Evolutionary conservation across 2,329 filamentous ascomycete species (phyloP).

Genomic region (Spiromastix sp.): DNA sequence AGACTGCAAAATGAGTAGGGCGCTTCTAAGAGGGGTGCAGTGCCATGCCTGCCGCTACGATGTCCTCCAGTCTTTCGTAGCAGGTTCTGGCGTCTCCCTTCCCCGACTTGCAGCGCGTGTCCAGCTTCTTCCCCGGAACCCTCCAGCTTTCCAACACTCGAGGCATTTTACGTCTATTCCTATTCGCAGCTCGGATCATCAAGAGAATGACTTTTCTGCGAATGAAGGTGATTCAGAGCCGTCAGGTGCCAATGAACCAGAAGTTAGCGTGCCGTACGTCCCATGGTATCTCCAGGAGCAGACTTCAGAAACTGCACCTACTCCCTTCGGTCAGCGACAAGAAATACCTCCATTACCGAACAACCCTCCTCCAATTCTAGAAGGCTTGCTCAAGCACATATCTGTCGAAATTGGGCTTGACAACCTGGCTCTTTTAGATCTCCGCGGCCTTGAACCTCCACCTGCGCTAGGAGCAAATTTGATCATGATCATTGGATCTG

Average conservation of each 20-base stretch:
- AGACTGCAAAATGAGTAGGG: slow-evolving; percentile 25
- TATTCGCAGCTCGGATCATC: background rate
- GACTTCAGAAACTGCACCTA: slow-evolving; percentile 27
- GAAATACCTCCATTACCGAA: slow-evolving; percentile 54
- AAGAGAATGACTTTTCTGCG: background rate
- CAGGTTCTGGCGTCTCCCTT: slow-evolving; percentile 16
- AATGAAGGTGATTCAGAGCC: background rate
- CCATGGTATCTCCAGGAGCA: slow-evolving; percentile 86
- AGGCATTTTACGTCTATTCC: background rate
- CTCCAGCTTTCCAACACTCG: background rate
- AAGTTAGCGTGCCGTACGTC: slow-evolving; percentile 22
- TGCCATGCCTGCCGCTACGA: slow-evolving; percentile 22
- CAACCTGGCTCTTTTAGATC: slow-evolving; percentile 66
- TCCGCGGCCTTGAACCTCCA: slow-evolving; percentile 74
- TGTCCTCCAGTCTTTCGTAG: slow-evolving; percentile 20
- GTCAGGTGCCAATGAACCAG: slow-evolving; percentile 3
- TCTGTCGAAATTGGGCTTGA: slow-evolving; percentile 82
- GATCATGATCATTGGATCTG: slow-evolving; percentile 86
- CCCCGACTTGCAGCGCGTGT: background rate
- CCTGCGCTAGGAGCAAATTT: slow-evolving; percentile 79
- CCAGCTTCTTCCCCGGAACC: background rate
- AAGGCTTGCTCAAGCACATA: slow-evolving; percentile 63
- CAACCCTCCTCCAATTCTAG: slow-evolving; percentile 60
- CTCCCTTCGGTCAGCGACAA: slow-evolving; percentile 41
- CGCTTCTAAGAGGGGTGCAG: slow-evolving; percentile 20